These are phyloP conservation scores for Cryphonectria nitschkei DNA, from an alignment of 2,329 filamentous ascomycete genomes.

Conservation along the genomic window DNA sequence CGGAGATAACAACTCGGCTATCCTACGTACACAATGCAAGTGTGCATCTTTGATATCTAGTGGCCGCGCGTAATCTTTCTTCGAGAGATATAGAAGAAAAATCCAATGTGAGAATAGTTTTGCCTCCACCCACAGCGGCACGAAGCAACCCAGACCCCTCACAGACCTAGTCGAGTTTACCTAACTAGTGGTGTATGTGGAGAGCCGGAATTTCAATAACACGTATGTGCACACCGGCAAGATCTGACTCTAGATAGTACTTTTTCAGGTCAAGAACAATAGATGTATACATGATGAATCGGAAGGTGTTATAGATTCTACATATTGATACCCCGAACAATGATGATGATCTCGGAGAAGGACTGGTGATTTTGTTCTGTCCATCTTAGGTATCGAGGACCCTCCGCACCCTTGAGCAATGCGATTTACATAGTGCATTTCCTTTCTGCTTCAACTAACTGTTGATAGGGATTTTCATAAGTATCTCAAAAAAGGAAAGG, in stretches of 20 bases:
- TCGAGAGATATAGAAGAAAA: background rate
- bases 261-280: background rate
- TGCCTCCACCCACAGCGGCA: background rate
- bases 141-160: background rate
- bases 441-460: background rate
- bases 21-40: background rate
- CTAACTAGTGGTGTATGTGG: background rate
- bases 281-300: background rate
- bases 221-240: too few relatives aligned
- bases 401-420: background rate
- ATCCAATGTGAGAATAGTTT: background rate
- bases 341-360: background rate
- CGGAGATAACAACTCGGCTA: constrained; percentile 2
- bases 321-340: background rate
- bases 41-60: background rate
- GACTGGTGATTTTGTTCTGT: background rate
- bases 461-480: background rate
- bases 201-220: background rate
- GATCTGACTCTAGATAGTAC: background rate
- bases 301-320: background rate
- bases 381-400: background rate
- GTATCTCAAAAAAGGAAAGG: background rate
- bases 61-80: background rate
- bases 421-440: background rate
- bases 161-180: background rate